Conservation (phyloP, 2,329 filamentous ascomycete genomes). For the Cordyceps tenuipes region DNA sequence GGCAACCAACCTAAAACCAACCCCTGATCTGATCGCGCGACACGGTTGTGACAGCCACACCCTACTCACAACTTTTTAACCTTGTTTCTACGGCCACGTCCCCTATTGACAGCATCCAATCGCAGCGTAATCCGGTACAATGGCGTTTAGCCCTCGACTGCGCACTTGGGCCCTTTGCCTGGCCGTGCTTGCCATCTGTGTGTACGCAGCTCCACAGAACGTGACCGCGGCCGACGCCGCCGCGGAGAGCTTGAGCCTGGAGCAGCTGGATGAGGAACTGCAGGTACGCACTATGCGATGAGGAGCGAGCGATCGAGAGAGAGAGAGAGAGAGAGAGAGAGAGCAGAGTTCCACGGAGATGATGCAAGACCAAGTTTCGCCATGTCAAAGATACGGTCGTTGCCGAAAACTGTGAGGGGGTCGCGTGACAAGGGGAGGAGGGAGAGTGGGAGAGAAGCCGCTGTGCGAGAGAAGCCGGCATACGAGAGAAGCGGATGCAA, state of each 20-base stretch:
- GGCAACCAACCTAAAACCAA: neutral
- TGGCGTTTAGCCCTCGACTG: slow-evolving; percentile 7
- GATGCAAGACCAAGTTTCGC: neutral
- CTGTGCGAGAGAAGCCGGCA: neutral
- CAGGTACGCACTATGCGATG: slow-evolving; percentile 39
- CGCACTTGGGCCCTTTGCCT: slow-evolving; percentile 20
- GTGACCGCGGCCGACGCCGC: slow-evolving; percentile 16
- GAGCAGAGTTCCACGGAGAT: neutral
- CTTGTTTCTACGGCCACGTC: neutral
- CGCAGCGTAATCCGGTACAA: neutral
- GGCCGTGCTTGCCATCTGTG: slow-evolving; percentile 21
- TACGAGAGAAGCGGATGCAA: neutral
- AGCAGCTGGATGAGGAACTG: slow-evolving; percentile 65
- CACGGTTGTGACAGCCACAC: neutral
- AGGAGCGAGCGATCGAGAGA: too few relatives aligned
- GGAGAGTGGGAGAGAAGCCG: neutral
- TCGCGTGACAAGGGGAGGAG: neutral
- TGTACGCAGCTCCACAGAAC: slow-evolving; percentile 19
- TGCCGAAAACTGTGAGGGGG: neutral
- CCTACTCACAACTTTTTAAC: neutral
- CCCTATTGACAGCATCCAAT: neutral
- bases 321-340: too few relatives aligned
- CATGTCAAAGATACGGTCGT: neutral
- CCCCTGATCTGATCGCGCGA: neutral
- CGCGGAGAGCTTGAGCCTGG: slow-evolving; percentile 40